Conservation (phyloP, 164 flowering plant species). For the Nymphaea colorata region DNA sequence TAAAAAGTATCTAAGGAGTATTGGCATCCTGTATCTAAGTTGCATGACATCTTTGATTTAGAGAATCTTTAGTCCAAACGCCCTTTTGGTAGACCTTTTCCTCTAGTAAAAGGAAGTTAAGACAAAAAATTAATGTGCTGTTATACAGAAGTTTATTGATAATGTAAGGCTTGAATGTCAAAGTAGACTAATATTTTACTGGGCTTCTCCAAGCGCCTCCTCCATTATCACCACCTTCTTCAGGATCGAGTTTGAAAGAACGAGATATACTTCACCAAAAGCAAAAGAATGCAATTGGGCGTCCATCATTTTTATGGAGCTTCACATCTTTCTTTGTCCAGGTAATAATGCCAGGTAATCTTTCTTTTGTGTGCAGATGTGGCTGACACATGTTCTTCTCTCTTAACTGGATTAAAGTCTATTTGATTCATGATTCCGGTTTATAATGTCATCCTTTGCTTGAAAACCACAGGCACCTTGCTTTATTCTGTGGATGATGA, state of each 20-base stretch:
- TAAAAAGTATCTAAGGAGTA: too few species aligned
- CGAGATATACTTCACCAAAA: constrained; percentile 43
- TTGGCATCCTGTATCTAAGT: too few species aligned
- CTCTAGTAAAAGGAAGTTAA: not conserved
- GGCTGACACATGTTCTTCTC: not conserved
- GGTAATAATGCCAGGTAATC: constrained; percentile 61
- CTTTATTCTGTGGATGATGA: constrained; percentile 63
- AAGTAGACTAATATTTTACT: not conserved
- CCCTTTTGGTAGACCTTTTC: not conserved
- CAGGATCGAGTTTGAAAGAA: constrained; percentile 59
- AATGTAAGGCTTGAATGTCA: not conserved
- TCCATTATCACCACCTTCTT: constrained; percentile 76
- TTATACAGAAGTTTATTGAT: not conserved
- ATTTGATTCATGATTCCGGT: not conserved
- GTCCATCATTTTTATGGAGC: constrained; percentile 77
- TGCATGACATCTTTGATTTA: too few species aligned
- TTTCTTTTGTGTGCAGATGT: not conserved
- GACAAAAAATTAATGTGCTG: not conserved
- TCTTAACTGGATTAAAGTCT: not conserved
- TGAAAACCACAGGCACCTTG: constrained; percentile 53
- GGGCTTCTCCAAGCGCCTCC: constrained; percentile 13
- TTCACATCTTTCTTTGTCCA: constrained; percentile 38
- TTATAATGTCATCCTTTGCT: too few species aligned
- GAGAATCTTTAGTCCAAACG: too few species aligned
- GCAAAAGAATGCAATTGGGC: constrained; percentile 50